These are phyloP conservation scores for Epichloe coenophiala DNA, from an alignment of 2,329 filamentous ascomycete genomes.

Conservation along the genomic window DNA sequence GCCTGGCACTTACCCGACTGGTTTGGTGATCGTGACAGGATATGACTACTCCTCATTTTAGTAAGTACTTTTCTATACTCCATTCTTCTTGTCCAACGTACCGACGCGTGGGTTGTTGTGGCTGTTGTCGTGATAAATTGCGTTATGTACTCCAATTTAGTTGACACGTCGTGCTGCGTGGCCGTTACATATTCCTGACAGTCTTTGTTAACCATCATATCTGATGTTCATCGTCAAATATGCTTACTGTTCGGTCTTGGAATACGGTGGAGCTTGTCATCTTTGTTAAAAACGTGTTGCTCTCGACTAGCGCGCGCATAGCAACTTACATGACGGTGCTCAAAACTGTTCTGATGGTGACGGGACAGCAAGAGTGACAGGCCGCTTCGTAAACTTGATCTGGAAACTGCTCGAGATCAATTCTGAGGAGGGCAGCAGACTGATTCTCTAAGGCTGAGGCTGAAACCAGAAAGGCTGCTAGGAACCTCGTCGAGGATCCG, in stretches of 20 bases:
- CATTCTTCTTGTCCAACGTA: neutral
- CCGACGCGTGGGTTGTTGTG: constrained; percentile 6
- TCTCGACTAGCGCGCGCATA: neutral
- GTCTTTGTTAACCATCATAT: neutral
- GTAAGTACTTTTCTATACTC: neutral
- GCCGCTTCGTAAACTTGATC: neutral
- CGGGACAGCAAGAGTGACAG: constrained; percentile 3
- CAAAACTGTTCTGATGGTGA: constrained; percentile 2
- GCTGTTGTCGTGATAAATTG: constrained; percentile 9
- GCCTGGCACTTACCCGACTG: constrained; percentile 6
- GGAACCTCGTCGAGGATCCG: neutral
- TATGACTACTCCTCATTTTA: constrained; percentile 9
- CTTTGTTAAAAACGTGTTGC: neutral
- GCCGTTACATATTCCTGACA: constrained; percentile 7
- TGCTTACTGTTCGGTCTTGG: constrained; percentile 4
- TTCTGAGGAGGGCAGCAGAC: neutral
- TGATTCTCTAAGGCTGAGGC: neutral
- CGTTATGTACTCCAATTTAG: constrained; percentile 10
- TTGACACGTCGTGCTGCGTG: constrained; percentile 9
- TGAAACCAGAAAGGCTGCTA: neutral
- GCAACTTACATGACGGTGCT: constrained; percentile 3
- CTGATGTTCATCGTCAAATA: neutral
- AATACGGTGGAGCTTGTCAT: constrained; percentile 3
- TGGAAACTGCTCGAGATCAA: neutral
- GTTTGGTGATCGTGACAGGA: constrained; percentile 11